Conservation (phyloP, 177 flowering plant species). For the Tripterygium wilfordii region DNA sequence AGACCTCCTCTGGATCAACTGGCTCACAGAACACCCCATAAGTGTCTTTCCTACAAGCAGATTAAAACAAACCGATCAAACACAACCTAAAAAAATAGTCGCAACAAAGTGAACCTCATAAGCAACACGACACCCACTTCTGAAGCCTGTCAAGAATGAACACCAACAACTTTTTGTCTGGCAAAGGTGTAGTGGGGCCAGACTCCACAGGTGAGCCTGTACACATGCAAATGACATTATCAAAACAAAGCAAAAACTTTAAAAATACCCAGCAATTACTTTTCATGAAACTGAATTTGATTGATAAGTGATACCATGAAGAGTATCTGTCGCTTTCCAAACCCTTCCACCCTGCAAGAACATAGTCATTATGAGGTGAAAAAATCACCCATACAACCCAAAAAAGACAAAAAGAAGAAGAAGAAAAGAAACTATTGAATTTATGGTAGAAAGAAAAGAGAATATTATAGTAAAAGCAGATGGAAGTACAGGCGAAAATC, state of each 20-base stretch:
- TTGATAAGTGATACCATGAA: constrained; percentile 20
- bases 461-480: too few relatives aligned
- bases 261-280: constrained; percentile 10
- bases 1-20: constrained; percentile 75
- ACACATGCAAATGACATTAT: constrained; percentile 18
- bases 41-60: constrained; percentile 64
- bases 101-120: too few relatives aligned
- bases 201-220: constrained; percentile 43
- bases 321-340: constrained; percentile 40
- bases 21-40: constrained; percentile 77
- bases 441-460: too few relatives aligned
- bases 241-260: constrained; percentile 1
- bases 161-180: constrained; percentile 70
- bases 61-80: neutral
- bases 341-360: constrained; percentile 41
- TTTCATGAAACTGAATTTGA: constrained; percentile 1
- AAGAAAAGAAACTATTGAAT: neutral
- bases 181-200: constrained; percentile 66
- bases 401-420: neutral
- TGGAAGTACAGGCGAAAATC: too few relatives aligned
- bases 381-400: too few relatives aligned
- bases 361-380: constrained; percentile 6
- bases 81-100: too few relatives aligned
- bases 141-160: constrained; percentile 82
- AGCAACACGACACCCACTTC: constrained; percentile 39